Evolutionary conservation across 1,284 basidiomycete genomes (phyloP), one percentile per base, ranked within the genome.

Genomic region (Microbotryomycetes sp.): DNA sequence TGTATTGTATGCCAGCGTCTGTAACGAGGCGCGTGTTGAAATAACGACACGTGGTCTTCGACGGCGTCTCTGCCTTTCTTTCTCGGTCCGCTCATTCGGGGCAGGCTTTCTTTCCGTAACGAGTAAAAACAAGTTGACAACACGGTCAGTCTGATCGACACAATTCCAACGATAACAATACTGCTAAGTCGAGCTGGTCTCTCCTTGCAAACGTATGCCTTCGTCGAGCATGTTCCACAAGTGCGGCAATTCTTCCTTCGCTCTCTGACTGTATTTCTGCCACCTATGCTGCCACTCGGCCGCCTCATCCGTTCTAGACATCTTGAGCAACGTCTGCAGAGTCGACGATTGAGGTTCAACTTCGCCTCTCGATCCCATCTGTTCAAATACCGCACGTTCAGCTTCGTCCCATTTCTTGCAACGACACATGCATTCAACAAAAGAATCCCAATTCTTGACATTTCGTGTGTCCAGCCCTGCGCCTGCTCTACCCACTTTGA

Each of bases 1-100:
- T 97, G 23, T 97, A 93, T 75, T 97, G 93, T 77, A 92, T 98
- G 89, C 94, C 93, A 1, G 86, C 86, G 1, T 74, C 76, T 3
- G 73, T 92, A 14, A 92, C 90, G 26, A 83, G 87, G 72, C 68
- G 67, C 62, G 79, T 77, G 71, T n/a, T 48, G 16, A 46, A 50
- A 30, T 22, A 32, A 54, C 19, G 19, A 42, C n/a, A n/a, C n/a
- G n/a, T n/a, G n/a, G n/a, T n/a, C n/a, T n/a, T n/a, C n/a, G n/a
- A n/a, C n/a, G n/a, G n/a, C n/a, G n/a, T n/a, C n/a, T n/a, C n/a
- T n/a, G n/a, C n/a, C n/a, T n/a, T n/a, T n/a, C n/a, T n/a, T n/a
- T n/a, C n/a, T n/a, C n/a, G n/a, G n/a, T n/a, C n/a, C n/a, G n/a
- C n/a, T n/a, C n/a, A n/a, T n/a, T n/a, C n/a, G n/a, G n/a, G n/a